Percentiles rank a stretch among this genome's conserved stretches.
These are phyloP conservation scores for Fomitopsis pulvina DNA, from an alignment of 768 basidiomycete genomes.

Conservation along the genomic window DNA sequence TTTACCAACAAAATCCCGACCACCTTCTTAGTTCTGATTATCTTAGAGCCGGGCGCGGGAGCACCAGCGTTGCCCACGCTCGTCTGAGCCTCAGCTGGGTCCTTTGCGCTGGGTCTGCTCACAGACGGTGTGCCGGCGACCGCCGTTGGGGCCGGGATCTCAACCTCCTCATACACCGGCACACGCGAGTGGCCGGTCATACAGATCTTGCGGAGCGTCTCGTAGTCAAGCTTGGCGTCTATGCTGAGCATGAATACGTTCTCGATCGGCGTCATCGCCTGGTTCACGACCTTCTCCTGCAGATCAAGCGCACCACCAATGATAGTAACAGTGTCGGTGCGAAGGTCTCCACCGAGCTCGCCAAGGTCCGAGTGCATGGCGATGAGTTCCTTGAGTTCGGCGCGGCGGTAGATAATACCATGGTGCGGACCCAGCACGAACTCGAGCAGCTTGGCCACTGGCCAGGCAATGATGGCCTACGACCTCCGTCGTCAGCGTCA, in stretches of 20 bases:
- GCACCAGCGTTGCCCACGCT: not conserved
- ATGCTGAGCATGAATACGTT: conserved; percentile 87
- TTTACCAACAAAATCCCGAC: conserved; percentile 85
- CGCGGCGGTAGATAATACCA: conserved; percentile 85
- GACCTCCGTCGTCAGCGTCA: not conserved
- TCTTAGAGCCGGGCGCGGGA: conserved; percentile 11
- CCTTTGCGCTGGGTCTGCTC: not conserved
- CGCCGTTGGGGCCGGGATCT: conserved; percentile 37
- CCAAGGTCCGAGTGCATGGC: conserved; percentile 76
- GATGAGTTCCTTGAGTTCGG: conserved; percentile 82
- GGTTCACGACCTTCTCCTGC: conserved; percentile 59
- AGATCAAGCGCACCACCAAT: conserved; percentile 86
- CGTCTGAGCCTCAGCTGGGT: not conserved
- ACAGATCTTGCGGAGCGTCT: conserved; percentile 70
- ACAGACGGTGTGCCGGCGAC: conserved; percentile 5
- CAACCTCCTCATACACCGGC: conserved; percentile 81
- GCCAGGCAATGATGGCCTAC: conserved; percentile 76
- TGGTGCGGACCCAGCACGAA: conserved; percentile 75
- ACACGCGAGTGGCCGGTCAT: conserved; percentile 80
- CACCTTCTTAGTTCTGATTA: conserved; percentile 68
- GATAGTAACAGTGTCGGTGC: conserved; percentile 82
- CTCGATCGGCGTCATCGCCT: conserved; percentile 77
- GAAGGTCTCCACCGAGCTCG: conserved; percentile 78
- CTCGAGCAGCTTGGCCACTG: conserved; percentile 78
- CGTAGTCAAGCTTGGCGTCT: conserved; percentile 76